Evolutionary conservation across 169 alveolate species (phyloP), one percentile per base, ranked within the genome.

Genomic region (Cryptosporidium canis): DNA sequence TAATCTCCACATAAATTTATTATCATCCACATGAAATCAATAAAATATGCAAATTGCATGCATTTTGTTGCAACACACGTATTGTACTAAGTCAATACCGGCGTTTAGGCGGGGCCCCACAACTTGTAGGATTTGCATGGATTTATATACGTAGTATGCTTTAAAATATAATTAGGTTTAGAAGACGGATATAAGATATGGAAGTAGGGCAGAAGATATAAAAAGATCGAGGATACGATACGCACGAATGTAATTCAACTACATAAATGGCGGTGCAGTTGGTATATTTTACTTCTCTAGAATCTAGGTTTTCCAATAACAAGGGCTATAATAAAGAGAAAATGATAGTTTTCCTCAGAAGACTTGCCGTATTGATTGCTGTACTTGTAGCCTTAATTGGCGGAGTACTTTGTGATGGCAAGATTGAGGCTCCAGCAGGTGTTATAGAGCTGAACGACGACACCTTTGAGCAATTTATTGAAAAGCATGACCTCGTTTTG

Each of bases 21-120:
- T 4, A 7, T 51, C 9, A 33, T 51, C 63, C 63, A 51, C 63
- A 51, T 51, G 63, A 51, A 51, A 3, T 51, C 24, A 16, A 27
- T 21, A 18, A 51, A 21, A 7, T 51, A 7, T 51, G 63, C 63
- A 51, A 51, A 12, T 51, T 51, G 63, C 63, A 51, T 51, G 63
- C 63, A 51, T 21, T 51, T 21, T 18, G 35, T 4, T 51, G 63
- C 35, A 51, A 21, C 24, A 8, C 63, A 18, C 63, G 63, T 51
- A 51, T 51, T 51, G 63, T 6, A 21, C 16, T 1, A 61, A n/a
- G n/a, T 61, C 11, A 29, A 61, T 61, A 61, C 68, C 68, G 83
- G 63, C 1, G 2, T 3, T 5, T 4, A 45, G 83, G 83, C 83
- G 83, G 47, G 44, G 31, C 83, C 83, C 83, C 83, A 67, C 83